These are phyloP conservation scores for Arctium minus DNA, from an alignment of 129 eudicot genomes.

Conservation along the genomic window DNA sequence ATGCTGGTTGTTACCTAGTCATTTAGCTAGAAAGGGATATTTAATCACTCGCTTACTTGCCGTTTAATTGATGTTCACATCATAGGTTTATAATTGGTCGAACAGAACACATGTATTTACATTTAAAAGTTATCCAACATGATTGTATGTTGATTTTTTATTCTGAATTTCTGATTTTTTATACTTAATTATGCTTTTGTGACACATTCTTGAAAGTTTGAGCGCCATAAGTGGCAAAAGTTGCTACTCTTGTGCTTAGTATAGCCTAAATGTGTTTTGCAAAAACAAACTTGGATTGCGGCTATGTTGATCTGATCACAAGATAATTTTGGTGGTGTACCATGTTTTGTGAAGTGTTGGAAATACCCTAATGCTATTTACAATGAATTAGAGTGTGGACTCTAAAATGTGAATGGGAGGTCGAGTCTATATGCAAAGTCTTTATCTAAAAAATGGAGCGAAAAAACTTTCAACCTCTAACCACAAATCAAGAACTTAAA, in stretches of 20 bases:
- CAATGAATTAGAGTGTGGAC: neutral
- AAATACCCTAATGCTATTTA: neutral
- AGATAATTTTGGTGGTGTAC: neutral
- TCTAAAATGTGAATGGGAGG: neutral
- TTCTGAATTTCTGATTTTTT: neutral
- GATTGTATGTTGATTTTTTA: neutral
- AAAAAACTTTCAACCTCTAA: neutral
- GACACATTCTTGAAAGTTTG: neutral
- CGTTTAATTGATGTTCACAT: neutral
- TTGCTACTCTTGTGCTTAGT: neutral
- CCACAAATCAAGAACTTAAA: neutral
- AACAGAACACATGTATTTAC: neutral
- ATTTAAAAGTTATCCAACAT: too few species aligned
- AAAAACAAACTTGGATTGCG: neutral
- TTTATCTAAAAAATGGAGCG: neutral
- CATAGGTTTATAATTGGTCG: neutral
- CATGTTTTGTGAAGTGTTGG: neutral
- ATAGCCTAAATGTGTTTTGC: neutral
- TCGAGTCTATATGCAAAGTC: neutral
- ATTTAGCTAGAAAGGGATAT: neutral
- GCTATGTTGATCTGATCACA: neutral
- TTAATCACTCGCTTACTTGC: neutral
- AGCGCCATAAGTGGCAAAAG: neutral
- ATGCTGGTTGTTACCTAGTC: neutral
- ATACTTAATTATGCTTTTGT: neutral